Percentiles rank a stretch among this genome's conserved stretches.
Evolutionary conservation across 495 filamentous ascomycete genomes (phyloP).

Genomic region (Trichoderma erinaceum): DNA sequence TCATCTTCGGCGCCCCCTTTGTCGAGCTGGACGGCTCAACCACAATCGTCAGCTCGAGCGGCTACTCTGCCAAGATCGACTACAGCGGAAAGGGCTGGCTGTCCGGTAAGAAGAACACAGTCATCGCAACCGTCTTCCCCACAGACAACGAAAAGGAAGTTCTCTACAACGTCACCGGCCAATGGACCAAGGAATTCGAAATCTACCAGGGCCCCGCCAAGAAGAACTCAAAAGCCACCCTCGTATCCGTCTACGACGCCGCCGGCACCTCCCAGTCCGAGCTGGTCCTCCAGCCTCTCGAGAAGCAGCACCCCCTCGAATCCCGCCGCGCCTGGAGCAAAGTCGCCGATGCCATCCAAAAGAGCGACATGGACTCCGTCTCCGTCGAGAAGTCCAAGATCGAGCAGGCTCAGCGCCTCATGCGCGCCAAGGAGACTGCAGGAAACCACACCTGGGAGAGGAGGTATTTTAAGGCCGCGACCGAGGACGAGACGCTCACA

Average conservation of each 20-base stretch:
- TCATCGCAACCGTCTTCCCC: slow-evolving; percentile 68
- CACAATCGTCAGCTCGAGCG: slow-evolving; percentile 77
- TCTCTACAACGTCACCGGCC: slow-evolving; percentile 79
- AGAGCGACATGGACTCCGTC: slow-evolving; percentile 77
- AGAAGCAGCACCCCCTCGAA: slow-evolving; percentile 82
- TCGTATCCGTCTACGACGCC: slow-evolving; percentile 64
- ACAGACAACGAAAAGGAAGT: slow-evolving; percentile 55
- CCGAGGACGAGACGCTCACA: slow-evolving; percentile 52
- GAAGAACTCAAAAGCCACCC: slow-evolving; percentile 40
- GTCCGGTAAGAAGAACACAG: slow-evolving; percentile 90
- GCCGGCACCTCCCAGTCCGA: slow-evolving; percentile 55
- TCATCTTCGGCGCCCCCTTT: slow-evolving; percentile 85
- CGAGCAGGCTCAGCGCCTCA: slow-evolving; percentile 80
- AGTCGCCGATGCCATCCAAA: slow-evolving; percentile 71
- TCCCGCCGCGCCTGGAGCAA: slow-evolving; percentile 81
- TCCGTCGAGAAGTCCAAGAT: slow-evolving; percentile 78
- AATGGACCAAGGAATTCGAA: slow-evolving; percentile 82
- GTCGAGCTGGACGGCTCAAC: slow-evolving; percentile 80
- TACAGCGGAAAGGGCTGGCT: slow-evolving; percentile 92
- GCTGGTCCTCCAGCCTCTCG: slow-evolving; percentile 65
- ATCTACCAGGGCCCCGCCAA: slow-evolving; percentile 70
- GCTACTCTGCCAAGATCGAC: slow-evolving; percentile 87
- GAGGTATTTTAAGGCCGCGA: slow-evolving; percentile 64
- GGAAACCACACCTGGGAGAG: slow-evolving; percentile 78
- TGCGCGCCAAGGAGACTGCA: slow-evolving; percentile 72